Evolutionary conservation across 1,139 yeast genomes (phyloP).

Genomic region (Entelexis paramagnoliae): DNA sequence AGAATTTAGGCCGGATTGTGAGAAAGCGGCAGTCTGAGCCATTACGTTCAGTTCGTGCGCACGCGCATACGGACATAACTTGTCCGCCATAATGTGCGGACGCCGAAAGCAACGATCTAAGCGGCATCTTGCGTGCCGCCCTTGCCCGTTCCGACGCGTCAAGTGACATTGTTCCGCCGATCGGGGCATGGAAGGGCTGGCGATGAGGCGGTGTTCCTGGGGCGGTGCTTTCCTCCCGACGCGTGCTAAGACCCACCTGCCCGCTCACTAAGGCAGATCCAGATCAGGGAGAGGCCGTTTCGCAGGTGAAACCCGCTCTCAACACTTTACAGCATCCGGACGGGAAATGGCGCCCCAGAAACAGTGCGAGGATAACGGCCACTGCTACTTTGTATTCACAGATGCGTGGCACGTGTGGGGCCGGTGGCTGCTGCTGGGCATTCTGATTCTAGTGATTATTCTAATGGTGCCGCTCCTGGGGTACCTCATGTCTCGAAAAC

Average conservation of each 20-base stretch:
- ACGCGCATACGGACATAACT: too few species aligned
- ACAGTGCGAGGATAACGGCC: conserved; percentile 16
- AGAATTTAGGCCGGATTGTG: too few species aligned
- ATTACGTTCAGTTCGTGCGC: too few species aligned
- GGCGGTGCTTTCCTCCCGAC: conserved; percentile 3
- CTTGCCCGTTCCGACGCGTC: conserved; percentile 7
- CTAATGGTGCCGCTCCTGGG: conserved; percentile 17
- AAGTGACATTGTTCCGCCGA: conserved; percentile 2
- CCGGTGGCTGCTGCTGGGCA: conserved; percentile 23
- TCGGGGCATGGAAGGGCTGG: not conserved
- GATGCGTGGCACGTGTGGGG: conserved; percentile 24
- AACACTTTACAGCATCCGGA: not conserved
- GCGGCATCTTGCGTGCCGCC: conserved; percentile 2
- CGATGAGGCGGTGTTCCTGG: not conserved
- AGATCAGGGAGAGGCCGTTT: not conserved
- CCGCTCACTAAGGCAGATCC: not conserved
- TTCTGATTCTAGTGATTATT: conserved; percentile 16
- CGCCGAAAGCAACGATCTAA: not conserved
- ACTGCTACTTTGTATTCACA: conserved; percentile 19
- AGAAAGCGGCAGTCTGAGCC: too few species aligned
- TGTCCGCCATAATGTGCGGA: too few species aligned
- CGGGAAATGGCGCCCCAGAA: not conserved
- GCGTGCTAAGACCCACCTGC: not conserved
- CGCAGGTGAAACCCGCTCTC: not conserved
- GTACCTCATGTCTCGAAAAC: conserved; percentile 17